Evolutionary conservation across 164 flowering plant genomes (phyloP), one percentile per base, ranked within the genome.

Genomic region (Sedum album): DNA sequence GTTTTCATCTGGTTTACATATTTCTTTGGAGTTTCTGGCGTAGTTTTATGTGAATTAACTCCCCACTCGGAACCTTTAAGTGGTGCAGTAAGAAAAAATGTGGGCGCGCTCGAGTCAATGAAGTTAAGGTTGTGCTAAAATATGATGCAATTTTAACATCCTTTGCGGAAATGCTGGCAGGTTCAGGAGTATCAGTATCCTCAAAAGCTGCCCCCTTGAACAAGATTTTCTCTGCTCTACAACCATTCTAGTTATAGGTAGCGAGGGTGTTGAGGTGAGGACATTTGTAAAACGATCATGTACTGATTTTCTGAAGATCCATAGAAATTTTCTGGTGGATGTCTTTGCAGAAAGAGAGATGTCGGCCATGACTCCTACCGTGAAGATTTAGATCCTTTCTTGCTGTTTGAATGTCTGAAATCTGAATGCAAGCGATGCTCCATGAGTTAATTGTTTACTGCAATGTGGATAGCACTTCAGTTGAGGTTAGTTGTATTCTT

Each of bases 61-160:
- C 91, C 91, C 76, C 91, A 94, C 78, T 94, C 97, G 14, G 96
- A 97, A 44, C 99, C 99, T 30, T 78, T 94, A 74, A 94, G 94
- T 78, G 99, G 96, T 51, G 97, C 90, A 46, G 99, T 91, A 73
- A 90, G 96, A 82, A 95, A 95, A 44, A 95, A 97, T 85, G 96
- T 97, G 1, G 97, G 99, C 17, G 83, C 99, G 28, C 88, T 92
- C 33, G 99, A 95, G 72, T 38, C 90, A 30, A 86, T 88, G 84
- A 97, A 94, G 78, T 76, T 90, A 10, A 85, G 97, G 60, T 87
- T 81, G 44, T 95, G 99, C 84, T 88, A 85, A 78, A 92, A 95
- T 73, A 92, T 95, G 99, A 95, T 95, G 97, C 92, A 90, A 77
- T 95, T 95, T 76, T 95, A 70, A 51, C 82, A 67, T 78, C 83